Conservation (phyloP, 73 alveolate species). For the Effrenium voratum region DNA sequence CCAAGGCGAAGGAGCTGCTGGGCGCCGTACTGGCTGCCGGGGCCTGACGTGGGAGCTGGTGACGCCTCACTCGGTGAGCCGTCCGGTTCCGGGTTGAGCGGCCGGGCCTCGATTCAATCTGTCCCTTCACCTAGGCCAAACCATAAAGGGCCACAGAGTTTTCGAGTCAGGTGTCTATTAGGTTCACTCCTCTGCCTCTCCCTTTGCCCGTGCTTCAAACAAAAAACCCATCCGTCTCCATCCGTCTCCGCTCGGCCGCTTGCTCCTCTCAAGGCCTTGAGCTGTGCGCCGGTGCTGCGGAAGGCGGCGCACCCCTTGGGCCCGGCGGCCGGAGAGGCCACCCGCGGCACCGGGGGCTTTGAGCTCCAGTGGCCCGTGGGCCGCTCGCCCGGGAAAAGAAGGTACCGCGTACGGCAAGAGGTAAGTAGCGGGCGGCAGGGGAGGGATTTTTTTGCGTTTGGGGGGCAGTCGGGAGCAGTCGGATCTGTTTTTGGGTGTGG, state of each 20-base stretch:
- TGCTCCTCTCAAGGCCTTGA: conserved; percentile 38
- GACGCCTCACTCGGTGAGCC: too few species aligned
- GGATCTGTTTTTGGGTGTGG: not conserved
- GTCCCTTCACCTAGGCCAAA: too few species aligned
- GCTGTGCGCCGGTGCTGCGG: conserved; percentile 38
- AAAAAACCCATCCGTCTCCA: not conserved
- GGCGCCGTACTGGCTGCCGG: conserved; percentile 71
- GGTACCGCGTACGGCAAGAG: not conserved
- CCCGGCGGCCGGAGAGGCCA: conserved; percentile 14
- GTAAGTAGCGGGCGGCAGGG: not conserved
- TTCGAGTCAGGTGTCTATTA: not conserved
- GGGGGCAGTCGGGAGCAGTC: not conserved
- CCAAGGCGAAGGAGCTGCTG: conserved; percentile 69
- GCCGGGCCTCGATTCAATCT: too few species aligned
- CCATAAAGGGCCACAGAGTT: too few species aligned
- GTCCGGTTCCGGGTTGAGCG: too few species aligned
- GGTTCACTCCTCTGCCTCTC: not conserved
- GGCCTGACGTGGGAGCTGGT: too few species aligned
- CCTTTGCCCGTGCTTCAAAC: not conserved
- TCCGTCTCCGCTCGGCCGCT: not conserved
- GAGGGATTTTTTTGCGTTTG: not conserved
- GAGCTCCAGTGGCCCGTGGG: conserved; percentile 58
- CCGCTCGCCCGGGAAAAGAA: too few species aligned
- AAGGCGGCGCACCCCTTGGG: conserved; percentile 64
- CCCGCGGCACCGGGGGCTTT: conserved; percentile 84